Conservation (phyloP, 768 basidiomycete genomes). For the Cubamyces sp. region DNA sequence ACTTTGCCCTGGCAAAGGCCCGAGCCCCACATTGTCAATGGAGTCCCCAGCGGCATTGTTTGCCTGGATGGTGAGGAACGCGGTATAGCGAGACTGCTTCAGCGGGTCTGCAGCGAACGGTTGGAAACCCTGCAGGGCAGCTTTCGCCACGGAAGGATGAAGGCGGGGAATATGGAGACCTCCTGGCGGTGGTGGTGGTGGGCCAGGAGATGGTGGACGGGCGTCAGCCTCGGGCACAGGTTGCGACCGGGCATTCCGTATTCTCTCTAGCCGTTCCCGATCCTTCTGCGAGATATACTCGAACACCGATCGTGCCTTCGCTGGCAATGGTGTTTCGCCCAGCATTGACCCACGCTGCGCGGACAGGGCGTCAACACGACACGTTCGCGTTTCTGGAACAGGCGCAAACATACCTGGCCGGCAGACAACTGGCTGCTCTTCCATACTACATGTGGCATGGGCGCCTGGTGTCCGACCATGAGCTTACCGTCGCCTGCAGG, state of each 20-base stretch:
- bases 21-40: conserved; percentile 47
- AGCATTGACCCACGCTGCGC: conserved; percentile 77
- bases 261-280: conserved; percentile 76
- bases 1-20: conserved; percentile 60
- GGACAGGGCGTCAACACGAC: not conserved
- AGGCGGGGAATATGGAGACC: conserved; percentile 46
- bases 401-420: conserved; percentile 59
- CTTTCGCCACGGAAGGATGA: conserved; percentile 79
- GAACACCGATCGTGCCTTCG: conserved; percentile 82
- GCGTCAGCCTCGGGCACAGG: conserved; percentile 27
- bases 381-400: not conserved
- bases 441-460: conserved; percentile 53
- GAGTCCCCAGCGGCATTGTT: conserved; percentile 53
- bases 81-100: conserved; percentile 85
- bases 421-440: conserved; percentile 61
- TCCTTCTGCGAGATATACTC: conserved; percentile 95
- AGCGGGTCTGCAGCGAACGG: conserved; percentile 77
- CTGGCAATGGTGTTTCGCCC: conserved; percentile 77
- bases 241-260: conserved; percentile 40
- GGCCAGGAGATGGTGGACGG: conserved; percentile 31
- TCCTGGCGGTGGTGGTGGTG: conserved; percentile 35
- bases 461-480: conserved; percentile 36
- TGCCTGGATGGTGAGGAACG: conserved; percentile 80
- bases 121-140: conserved; percentile 87
- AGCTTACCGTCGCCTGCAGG: conserved; percentile 44